These are phyloP conservation scores for Thelonectria discophora DNA, from an alignment of 2,329 filamentous ascomycete species.

Conservation along the genomic window DNA sequence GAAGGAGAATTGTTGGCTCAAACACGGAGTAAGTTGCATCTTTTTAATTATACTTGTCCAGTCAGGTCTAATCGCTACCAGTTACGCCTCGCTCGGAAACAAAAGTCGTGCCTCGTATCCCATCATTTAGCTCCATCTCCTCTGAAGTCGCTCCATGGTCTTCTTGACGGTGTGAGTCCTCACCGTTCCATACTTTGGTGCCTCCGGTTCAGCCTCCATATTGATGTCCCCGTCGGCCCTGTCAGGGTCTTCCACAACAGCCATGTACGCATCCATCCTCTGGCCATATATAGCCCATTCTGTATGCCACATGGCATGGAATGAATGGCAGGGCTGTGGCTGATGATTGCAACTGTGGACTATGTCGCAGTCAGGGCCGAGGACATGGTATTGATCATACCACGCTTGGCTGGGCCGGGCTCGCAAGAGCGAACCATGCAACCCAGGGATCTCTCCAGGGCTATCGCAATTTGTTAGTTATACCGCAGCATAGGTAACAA, in stretches of 20 bases:
- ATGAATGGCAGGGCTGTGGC: slow-evolving; percentile 28
- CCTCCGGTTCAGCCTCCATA: background rate
- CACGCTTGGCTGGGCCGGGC: slow-evolving; percentile 31
- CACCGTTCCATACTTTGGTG: slow-evolving; percentile 28
- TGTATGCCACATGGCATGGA: slow-evolving; percentile 34
- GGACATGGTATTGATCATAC: slow-evolving; percentile 35
- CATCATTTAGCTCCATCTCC: background rate
- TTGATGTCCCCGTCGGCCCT: background rate
- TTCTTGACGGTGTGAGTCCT: slow-evolving; percentile 33
- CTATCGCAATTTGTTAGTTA: slow-evolving; percentile 18
- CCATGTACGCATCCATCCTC: slow-evolving; percentile 20
- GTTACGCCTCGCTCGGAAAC: background rate
- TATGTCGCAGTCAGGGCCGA: slow-evolving; percentile 30
- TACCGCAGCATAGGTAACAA: background rate
- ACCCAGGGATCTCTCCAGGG: slow-evolving; percentile 29
- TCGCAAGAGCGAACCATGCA: slow-evolving; percentile 27
- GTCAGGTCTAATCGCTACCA: slow-evolving; percentile 3
- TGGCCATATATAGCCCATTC: slow-evolving; percentile 31
- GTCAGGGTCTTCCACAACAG: slow-evolving; percentile 19
- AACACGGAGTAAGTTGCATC: slow-evolving; percentile 10
- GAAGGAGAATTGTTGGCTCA: background rate
- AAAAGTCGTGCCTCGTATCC: background rate
- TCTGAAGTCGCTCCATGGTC: slow-evolving; percentile 25
- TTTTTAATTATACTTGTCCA: background rate
- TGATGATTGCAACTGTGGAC: slow-evolving; percentile 31